Percentiles rank a stretch among this genome's conserved stretches.
phyloP scores from a whole-genome alignment of 345 rosid species.

The Lumnitzera racemosa region DNA sequence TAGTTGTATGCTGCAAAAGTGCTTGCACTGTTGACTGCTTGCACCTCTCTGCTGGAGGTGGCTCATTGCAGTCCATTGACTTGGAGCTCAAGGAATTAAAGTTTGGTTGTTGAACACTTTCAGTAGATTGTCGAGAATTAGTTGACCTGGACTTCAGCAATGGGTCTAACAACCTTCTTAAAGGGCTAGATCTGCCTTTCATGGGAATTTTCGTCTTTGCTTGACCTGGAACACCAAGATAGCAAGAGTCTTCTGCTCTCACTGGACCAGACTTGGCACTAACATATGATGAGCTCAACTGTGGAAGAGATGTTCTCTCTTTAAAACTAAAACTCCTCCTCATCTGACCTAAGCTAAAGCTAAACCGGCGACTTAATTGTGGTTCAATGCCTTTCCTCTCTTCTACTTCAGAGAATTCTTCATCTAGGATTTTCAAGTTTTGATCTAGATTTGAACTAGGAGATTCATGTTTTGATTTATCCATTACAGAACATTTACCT shows the following conservation, averaged over 20 bases:
- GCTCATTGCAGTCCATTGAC: slow-evolving; percentile 16
- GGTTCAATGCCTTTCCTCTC: slow-evolving; percentile 35
- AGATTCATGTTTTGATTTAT: slow-evolving; percentile 4
- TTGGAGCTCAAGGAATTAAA: slow-evolving; percentile 20
- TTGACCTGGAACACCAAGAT: slow-evolving; percentile 25
- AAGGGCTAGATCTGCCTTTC: slow-evolving; percentile 63
- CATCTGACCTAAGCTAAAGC: slow-evolving; percentile 70
- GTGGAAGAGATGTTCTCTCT: slow-evolving; percentile 47
- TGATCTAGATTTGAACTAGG: slow-evolving; percentile 23
- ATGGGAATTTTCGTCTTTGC: slow-evolving; percentile 27
- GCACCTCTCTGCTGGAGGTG: slow-evolving; percentile 23
- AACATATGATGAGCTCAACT: slow-evolving; percentile 33
- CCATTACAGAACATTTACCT: slow-evolving; percentile 16
- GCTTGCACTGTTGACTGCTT: slow-evolving; percentile 40
- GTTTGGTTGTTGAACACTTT: slow-evolving; percentile 26
- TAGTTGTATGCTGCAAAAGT: slow-evolving; percentile 46
- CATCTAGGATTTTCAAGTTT: slow-evolving; percentile 30
- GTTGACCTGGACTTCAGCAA: slow-evolving; percentile 45
- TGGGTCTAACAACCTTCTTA: slow-evolving; percentile 68
- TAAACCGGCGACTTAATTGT: slow-evolving; percentile 63
- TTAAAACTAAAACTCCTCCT: slow-evolving; percentile 71
- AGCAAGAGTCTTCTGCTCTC: slow-evolving; percentile 27
- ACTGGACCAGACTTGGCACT: slow-evolving; percentile 52
- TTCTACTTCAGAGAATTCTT: slow-evolving; percentile 28
- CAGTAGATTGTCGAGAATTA: slow-evolving; percentile 21